phyloP scores from a whole-genome alignment of 2,329 filamentous ascomycete species.

The Fonsecaea nubica region DNA sequence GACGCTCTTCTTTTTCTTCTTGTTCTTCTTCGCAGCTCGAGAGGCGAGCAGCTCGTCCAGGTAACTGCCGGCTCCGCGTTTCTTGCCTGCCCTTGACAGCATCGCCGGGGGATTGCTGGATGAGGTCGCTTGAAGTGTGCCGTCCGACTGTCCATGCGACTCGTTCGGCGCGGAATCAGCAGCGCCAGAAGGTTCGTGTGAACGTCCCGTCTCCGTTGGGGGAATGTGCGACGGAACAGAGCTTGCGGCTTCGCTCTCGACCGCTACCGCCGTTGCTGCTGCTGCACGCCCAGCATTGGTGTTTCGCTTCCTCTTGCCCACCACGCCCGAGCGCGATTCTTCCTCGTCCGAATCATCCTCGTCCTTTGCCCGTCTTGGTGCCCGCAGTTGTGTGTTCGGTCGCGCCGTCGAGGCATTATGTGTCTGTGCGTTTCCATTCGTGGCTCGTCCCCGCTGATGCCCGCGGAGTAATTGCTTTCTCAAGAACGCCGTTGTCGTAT shows the following conservation, averaged over 20 bases:
- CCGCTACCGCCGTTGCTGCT: background rate
- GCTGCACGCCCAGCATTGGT: background rate
- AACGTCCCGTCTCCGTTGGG: background rate
- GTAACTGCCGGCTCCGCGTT: slow-evolving; percentile 34
- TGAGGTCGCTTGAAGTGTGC: background rate
- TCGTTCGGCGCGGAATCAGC: no score
- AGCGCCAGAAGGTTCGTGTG: background rate
- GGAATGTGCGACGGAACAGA: background rate
- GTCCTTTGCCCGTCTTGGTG: background rate
- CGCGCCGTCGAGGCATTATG: slow-evolving; percentile 12
- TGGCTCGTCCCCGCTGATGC: background rate
- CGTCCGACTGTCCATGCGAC: background rate
- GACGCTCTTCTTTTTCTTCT: slow-evolving; percentile 33
- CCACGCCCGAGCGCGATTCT: slow-evolving; percentile 17
- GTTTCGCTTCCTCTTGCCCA: slow-evolving; percentile 8
- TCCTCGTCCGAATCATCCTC: slow-evolving; percentile 16
- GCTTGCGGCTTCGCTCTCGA: background rate
- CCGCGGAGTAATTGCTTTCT: slow-evolving; percentile 31
- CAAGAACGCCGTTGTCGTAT: slow-evolving; percentile 23
- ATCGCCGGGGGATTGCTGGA: no score
- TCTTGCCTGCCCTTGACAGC: slow-evolving; percentile 19
- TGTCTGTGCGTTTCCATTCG: background rate
- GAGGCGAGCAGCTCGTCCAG: slow-evolving; percentile 39
- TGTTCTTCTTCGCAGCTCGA: slow-evolving; percentile 38
- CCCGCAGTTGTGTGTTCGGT: slow-evolving; percentile 10